A percentile compares a stretch with the other conserved stretches of the same genome.
phyloP scores from a whole-genome alignment of 495 filamentous ascomycete genomes.

The Hypoxylon subgilvum region DNA sequence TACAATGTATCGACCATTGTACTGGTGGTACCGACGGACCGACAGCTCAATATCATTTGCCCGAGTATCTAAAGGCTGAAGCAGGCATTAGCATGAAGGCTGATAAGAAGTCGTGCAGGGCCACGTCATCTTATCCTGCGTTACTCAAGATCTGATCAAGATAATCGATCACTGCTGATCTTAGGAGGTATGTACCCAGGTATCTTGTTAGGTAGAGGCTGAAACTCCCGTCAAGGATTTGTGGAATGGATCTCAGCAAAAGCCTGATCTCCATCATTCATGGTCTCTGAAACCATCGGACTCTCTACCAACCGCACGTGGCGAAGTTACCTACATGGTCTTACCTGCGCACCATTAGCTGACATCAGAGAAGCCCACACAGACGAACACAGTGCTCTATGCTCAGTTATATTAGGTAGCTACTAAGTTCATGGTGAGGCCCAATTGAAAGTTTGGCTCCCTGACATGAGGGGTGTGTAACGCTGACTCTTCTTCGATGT shows the following conservation, averaged over 20 bases:
- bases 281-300: conserved; percentile 10
- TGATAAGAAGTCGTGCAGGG: neutral
- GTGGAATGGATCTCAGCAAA: conserved; percentile 16
- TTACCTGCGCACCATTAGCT: conserved; percentile 36
- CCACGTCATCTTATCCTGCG: conserved; percentile 22
- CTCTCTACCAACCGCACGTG: conserved; percentile 30
- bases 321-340: conserved; percentile 31
- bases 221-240: conserved; percentile 17
- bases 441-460: neutral
- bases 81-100: conserved; percentile 1
- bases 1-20: neutral
- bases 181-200: too few species aligned
- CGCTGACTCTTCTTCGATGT: neutral
- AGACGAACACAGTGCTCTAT: conserved; percentile 1
- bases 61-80: neutral
- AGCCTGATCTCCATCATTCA: neutral
- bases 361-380: conserved; percentile 17
- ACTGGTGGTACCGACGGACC: conserved; percentile 1
- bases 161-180: conserved; percentile 6
- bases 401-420: conserved; percentile 11
- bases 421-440: conserved; percentile 1
- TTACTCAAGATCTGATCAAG: conserved; percentile 18
- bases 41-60: conserved; percentile 7
- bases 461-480: neutral
- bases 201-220: conserved; percentile 26